phyloP scores from a whole-genome alignment of 2,329 filamentous ascomycete genomes.

The Alternaria atra region DNA sequence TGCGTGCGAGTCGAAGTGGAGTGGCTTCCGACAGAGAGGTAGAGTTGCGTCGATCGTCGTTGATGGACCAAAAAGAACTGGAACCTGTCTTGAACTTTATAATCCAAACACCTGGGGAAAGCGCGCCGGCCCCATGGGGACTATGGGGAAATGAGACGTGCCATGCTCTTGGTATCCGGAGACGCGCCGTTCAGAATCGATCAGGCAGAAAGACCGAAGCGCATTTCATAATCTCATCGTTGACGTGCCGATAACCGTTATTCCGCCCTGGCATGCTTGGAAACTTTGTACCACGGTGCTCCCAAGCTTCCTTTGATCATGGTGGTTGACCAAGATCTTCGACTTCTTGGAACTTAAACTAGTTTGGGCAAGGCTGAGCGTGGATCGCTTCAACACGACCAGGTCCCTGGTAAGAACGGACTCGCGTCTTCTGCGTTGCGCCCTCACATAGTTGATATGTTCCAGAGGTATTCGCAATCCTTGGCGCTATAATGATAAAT shows the following conservation, averaged over 20 bases:
- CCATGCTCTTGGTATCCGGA: constrained; percentile 24
- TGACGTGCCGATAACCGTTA: constrained; percentile 18
- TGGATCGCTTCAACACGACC: constrained; percentile 1
- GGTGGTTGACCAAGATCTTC: constrained; percentile 9
- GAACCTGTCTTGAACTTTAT: constrained; percentile 18
- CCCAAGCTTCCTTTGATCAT: constrained; percentile 8
- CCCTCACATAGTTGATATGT: neutral
- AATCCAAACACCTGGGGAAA: constrained; percentile 10
- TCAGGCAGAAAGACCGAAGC: constrained; percentile 8
- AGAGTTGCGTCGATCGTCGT: constrained; percentile 12
- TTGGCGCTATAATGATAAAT: neutral
- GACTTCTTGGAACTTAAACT: constrained; percentile 4
- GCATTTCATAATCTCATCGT: neutral
- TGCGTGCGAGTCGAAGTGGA: neutral
- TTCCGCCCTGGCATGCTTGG: constrained; percentile 16
- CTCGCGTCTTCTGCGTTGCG: neutral
- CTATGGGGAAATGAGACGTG: constrained; percentile 8
- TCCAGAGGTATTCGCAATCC: neutral
- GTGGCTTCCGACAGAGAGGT: neutral
- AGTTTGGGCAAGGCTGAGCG: neutral
- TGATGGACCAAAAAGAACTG: constrained; percentile 6
- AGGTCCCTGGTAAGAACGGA: neutral
- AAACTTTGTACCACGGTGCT: neutral
- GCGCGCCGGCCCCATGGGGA: constrained; percentile 20
- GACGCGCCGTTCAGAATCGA: constrained; percentile 16